Conservation (phyloP, 305 asterid species). For the Nicotiana rustica region DNA sequence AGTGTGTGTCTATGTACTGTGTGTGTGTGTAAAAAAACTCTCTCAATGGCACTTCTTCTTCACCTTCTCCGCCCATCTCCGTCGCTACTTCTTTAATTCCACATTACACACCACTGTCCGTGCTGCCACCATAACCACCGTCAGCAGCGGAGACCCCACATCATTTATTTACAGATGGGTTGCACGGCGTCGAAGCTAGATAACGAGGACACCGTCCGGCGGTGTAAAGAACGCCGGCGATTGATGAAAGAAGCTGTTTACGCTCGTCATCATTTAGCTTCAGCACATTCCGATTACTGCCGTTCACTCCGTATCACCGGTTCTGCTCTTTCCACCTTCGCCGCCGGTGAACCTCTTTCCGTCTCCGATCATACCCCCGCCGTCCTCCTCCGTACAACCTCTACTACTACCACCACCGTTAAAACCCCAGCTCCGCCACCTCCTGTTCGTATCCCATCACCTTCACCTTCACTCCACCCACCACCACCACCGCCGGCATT, state of each 20-base stretch:
- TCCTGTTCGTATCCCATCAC: constrained; percentile 44
- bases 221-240: constrained; percentile 98
- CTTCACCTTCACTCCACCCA: constrained; percentile 46
- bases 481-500: constrained; percentile 53
- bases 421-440: constrained; percentile 40
- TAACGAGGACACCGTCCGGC: constrained; percentile 88
- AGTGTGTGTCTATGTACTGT: neutral
- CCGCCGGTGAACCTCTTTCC: constrained; percentile 84
- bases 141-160: neutral
- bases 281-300: constrained; percentile 95
- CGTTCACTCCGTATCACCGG: constrained; percentile 87
- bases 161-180: constrained; percentile 58
- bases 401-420: constrained; percentile 48
- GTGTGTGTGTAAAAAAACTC: constrained; percentile 31
- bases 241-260: constrained; percentile 80
- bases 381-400: constrained; percentile 69
- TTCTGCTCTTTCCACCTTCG: constrained; percentile 75
- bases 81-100: neutral
- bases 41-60: constrained; percentile 29
- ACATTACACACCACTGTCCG: neutral
- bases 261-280: constrained; percentile 90
- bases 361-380: constrained; percentile 84
- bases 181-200: constrained; percentile 93
- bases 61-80: constrained; percentile 35
- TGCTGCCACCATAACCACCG: neutral